Conservation (phyloP, 1,284 basidiomycete genomes). For the Cryptococcus sp. region DNA sequence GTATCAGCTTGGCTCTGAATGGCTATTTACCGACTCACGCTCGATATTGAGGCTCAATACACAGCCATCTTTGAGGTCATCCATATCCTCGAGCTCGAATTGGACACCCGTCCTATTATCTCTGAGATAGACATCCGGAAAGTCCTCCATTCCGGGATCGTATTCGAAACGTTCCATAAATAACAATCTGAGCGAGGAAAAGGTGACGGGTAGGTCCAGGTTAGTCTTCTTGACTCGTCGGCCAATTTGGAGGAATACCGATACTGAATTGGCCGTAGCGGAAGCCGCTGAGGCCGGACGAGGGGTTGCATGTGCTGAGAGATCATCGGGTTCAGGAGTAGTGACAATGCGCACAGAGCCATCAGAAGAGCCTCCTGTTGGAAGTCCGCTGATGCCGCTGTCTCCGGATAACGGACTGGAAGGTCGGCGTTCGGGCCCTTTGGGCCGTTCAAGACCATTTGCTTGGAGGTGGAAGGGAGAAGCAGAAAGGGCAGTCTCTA, state of each 20-base stretch:
- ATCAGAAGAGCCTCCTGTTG: neutral
- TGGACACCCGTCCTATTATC: conserved; percentile 88
- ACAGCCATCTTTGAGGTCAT: conserved; percentile 87
- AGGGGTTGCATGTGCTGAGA: conserved; percentile 22
- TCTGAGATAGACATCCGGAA: conserved; percentile 92
- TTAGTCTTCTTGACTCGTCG: conserved; percentile 85
- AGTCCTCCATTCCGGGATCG: conserved; percentile 88
- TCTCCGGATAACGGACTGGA: conserved; percentile 3
- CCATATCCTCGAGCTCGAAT: conserved; percentile 93
- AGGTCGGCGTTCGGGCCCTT: conserved; percentile 1
- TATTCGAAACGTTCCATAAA: conserved; percentile 97
- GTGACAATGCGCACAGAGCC: conserved; percentile 26
- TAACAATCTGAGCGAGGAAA: conserved; percentile 58
- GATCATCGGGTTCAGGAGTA: conserved; percentile 29
- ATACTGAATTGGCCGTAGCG: conserved; percentile 54
- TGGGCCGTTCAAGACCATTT: conserved; percentile 1
- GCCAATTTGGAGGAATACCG: conserved; percentile 86
- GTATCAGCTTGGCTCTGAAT: neutral
- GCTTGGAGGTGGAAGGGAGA: conserved; percentile 5
- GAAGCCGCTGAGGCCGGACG: conserved; percentile 13
- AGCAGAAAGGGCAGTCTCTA: neutral
- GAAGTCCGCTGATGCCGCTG: neutral
- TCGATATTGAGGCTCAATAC: conserved; percentile 92
- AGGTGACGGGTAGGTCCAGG: conserved; percentile 65
- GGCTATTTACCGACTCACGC: conserved; percentile 62